Evolutionary conservation across 2,329 filamentous ascomycete genomes (phyloP), one percentile per base, ranked within the genome.

Genomic region (Meredithiella fracta): DNA sequence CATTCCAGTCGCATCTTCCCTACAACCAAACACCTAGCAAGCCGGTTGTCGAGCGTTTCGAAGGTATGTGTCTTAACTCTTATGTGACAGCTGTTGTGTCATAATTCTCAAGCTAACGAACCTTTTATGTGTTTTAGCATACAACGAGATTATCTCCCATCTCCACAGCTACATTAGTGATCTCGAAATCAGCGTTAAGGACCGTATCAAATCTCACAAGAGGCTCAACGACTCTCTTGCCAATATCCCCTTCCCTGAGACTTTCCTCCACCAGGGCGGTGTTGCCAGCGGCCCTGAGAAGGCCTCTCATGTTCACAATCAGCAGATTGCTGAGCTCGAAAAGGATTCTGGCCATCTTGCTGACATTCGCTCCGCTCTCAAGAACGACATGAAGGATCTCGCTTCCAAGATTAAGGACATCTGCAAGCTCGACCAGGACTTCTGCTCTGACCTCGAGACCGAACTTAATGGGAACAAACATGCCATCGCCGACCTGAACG

Each of bases 371-470:
- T 74, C 86, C 53, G 89, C 91, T 54, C 73, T 98, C 56, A 88
- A 83, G 1, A 89, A 89, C 1, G 72, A 98, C 55, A 76, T 92
- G 58, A 90, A 82, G 64, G 92, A 98, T 67, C 73, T 98, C 17
- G 85, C 85, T 60, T 88, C 94, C 67, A 98, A 98, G 72, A 94
- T 94, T 68, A 98, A 97, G 69, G 92, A 98, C 70, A 98, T 98
- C 72, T 95, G 94, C 71, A 84, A 82, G 62, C 73, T 98, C 15
- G 86, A 88, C 4, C 86, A 89, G 15, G 92, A 98, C 67, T 98
- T 98, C 71, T 95, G 95, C 70, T 98, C 95, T 66, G 86, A 84
- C 0, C 89, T 98, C 8, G 88, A 95, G 25, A 95, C 91, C 70
- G 92, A 97, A 68, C 91, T 94, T 73, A 90, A 96, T 20, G 73